These are phyloP conservation scores for Brassica napus DNA, from an alignment of 345 rosid genomes.

Conservation along the genomic window DNA sequence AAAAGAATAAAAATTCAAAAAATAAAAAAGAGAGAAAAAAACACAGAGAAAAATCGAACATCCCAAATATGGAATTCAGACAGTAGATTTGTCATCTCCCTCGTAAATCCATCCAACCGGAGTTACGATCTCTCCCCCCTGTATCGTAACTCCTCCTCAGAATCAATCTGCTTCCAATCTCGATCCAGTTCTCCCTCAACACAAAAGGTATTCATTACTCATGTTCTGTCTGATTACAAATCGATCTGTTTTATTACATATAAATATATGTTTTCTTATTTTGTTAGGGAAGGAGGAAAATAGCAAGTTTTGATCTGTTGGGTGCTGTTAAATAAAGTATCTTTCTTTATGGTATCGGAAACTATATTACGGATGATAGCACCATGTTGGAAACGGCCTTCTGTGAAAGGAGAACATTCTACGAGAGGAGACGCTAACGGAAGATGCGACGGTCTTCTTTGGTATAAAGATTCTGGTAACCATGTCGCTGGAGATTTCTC, in stretches of 20 bases:
- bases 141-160: slow-evolving; percentile 38
- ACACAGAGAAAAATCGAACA: slow-evolving; percentile 31
- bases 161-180: slow-evolving; percentile 32
- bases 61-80: slow-evolving; percentile 37
- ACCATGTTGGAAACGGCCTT: slow-evolving; percentile 84
- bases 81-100: slow-evolving; percentile 38
- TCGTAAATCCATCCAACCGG: slow-evolving; percentile 28
- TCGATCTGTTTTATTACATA: not conserved
- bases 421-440: slow-evolving; percentile 51
- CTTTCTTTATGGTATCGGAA: slow-evolving; percentile 63
- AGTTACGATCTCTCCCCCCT: slow-evolving; percentile 37
- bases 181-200: slow-evolving; percentile 18
- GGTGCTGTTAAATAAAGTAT: slow-evolving; percentile 14
- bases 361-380: slow-evolving; percentile 68
- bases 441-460: slow-evolving; percentile 42
- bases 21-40: slow-evolving; percentile 6
- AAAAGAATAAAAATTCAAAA: not conserved
- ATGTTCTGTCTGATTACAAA: not conserved
- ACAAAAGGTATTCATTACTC: slow-evolving; percentile 23
- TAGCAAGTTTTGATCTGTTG: slow-evolving; percentile 34
- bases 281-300: slow-evolving; percentile 49
- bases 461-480: slow-evolving; percentile 46
- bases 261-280: slow-evolving; percentile 38
- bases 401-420: slow-evolving; percentile 68
- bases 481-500: slow-evolving; percentile 45